Evolutionary conservation across 2,329 filamentous ascomycete genomes (phyloP).

Genomic region (Onygenales sp.): DNA sequence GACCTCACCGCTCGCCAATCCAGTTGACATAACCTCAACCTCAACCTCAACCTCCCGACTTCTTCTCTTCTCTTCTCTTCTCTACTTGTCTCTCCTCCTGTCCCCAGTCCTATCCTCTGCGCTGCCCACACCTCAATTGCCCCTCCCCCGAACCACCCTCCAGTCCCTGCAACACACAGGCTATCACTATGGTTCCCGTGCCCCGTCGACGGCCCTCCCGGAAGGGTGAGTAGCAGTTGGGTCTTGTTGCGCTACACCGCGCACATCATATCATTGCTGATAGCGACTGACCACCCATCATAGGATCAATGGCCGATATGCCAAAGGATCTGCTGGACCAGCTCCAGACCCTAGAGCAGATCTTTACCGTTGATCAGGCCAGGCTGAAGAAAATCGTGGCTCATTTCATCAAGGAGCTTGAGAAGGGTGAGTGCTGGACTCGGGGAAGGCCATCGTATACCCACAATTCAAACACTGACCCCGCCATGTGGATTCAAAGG

Average conservation of each 20-base stretch:
- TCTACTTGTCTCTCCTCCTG: background rate
- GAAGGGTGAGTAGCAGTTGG: constrained; percentile 54
- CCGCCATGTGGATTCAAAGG: constrained; percentile 38
- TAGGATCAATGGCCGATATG: constrained; percentile 85
- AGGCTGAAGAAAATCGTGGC: constrained; percentile 86
- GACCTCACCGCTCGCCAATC: background rate
- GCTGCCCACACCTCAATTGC: background rate
- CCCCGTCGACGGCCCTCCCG: constrained; percentile 57
- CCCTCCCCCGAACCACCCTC: background rate
- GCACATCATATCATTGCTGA: background rate
- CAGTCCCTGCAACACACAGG: background rate
- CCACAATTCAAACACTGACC: too few species aligned
- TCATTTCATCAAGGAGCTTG: constrained; percentile 81
- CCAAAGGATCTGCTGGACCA: constrained; percentile 73
- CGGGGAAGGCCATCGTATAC: background rate
- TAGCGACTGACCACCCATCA: background rate
- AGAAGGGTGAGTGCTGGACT: constrained; percentile 55
- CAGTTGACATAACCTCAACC: background rate
- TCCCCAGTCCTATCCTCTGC: background rate
- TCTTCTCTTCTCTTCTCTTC: background rate
- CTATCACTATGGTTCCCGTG: constrained; percentile 53
- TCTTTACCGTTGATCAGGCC: constrained; percentile 66
- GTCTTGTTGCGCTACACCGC: background rate
- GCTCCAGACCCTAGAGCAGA: constrained; percentile 72
- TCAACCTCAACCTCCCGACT: background rate